phyloP scores from a whole-genome alignment of 106 monocot species.

The Posidonia australis region DNA sequence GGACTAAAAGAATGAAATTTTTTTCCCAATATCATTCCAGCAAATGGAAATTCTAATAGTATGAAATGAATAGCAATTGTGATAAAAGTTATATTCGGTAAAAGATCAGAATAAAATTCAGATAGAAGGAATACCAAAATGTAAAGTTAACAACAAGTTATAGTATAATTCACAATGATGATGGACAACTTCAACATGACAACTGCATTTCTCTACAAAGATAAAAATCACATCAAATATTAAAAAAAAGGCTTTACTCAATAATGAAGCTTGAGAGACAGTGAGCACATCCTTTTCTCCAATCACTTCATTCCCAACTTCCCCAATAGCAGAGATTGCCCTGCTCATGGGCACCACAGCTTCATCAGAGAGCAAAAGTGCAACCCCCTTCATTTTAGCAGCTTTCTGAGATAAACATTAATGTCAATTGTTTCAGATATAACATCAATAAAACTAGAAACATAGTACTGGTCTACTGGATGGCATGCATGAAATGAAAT shows the following conservation, averaged over 20 bases:
- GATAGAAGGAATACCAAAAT: neutral
- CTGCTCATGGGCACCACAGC: slow-evolving; percentile 5
- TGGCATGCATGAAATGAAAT: neutral
- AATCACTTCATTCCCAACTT: slow-evolving; percentile 4
- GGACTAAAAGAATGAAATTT: too few species aligned
- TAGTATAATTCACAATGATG: neutral
- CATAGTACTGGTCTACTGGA: neutral
- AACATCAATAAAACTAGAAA: neutral
- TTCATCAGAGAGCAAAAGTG: slow-evolving; percentile 7
- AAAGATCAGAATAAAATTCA: too few species aligned
- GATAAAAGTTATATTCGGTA: neutral
- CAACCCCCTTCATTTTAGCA: slow-evolving; percentile 7
- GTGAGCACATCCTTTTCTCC: slow-evolving; percentile 14
- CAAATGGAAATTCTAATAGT: neutral
- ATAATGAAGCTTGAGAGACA: slow-evolving; percentile 16
- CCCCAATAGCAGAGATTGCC: slow-evolving; percentile 7
- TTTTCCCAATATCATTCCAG: neutral
- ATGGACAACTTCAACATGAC: neutral
- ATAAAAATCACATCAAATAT: neutral
- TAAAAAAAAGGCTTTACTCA: slow-evolving; percentile 8
- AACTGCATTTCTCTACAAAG: neutral
- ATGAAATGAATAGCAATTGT: neutral
- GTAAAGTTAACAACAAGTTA: neutral
- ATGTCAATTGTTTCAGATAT: neutral
- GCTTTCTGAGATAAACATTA: neutral